Evolutionary conservation across 805 yeast genomes (phyloP), one percentile per base, ranked within the genome.

Genomic region (Ogataea zsoltii): DNA sequence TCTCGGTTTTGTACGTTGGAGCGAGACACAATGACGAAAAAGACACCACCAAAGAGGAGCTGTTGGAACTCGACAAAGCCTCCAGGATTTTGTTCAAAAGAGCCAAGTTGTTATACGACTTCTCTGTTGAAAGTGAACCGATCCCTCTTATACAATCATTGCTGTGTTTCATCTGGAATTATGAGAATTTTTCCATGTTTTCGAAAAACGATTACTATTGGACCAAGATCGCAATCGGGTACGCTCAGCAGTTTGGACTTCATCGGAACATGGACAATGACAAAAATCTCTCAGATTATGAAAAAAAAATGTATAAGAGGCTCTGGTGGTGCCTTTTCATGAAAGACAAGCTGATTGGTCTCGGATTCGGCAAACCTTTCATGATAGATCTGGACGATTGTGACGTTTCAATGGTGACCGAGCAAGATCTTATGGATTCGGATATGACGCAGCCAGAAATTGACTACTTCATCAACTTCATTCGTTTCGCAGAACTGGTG

Each of bases 211-310:
- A 82, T 3, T 85, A 76, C 58, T 84, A 83, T 61, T 87, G 94
- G 95, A 77, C 84, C 5, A 72, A 85, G 38, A 77, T 81, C 3
- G 92, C 88, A 1, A 72, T 85, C 35, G 76, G 81, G 11, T 70
- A 83, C 45, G 92, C 91, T 2, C 90, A 83, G 58, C 88, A 89
- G 17, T 80, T 79, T 61, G 92, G 92, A 2, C 72, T 86, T 53
- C 90, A 87, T 59, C 70, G 88, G 57, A 77, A 51, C 37, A 42
- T 56, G 21, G 45, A 52, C 17, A 43, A 44, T 5, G 49, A 51
- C 23, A 17, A 42, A 18, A 35, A 45, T 23, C 18, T 51, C 18
- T 16, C 52, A 2, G 19, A 14, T 1, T 57, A 60, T 44, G 63
- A 39, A 68, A 52, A 47, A 25, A 46, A 43, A 17, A 53, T 60